Percentiles rank a stretch among this genome's conserved stretches.
These are phyloP conservation scores for Citrus mangshanensis DNA, from an alignment of 345 rosid species.

Conservation along the genomic window DNA sequence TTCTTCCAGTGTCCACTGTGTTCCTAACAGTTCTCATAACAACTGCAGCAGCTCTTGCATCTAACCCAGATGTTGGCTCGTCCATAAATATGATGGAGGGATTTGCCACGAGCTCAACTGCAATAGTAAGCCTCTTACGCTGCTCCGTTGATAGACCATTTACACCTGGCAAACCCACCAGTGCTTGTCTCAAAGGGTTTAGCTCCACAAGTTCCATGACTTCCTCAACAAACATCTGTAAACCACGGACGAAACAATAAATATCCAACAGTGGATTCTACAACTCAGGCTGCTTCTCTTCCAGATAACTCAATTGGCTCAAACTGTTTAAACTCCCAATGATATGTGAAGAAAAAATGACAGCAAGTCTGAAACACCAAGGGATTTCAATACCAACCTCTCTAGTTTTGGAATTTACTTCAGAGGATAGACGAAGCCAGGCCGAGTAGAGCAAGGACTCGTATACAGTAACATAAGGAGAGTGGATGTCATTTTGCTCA, in stretches of 20 bases:
- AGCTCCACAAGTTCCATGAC: constrained; percentile 90
- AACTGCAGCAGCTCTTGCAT: constrained; percentile 91
- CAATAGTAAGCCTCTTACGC: constrained; percentile 82
- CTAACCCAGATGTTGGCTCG: constrained; percentile 91
- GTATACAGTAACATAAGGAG: constrained; percentile 69
- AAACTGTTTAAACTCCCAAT: background rate
- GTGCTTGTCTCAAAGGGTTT: constrained; percentile 45
- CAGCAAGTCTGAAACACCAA: background rate
- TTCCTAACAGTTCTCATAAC: constrained; percentile 89
- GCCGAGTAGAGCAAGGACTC: constrained; percentile 79
- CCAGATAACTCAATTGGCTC: background rate
- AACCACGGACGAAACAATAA: background rate
- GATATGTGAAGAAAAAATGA: too few species aligned
- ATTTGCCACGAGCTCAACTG: constrained; percentile 91
- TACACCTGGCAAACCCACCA: constrained; percentile 83
- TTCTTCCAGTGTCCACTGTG: constrained; percentile 89
- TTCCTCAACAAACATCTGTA: constrained; percentile 76
- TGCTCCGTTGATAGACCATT: constrained; percentile 87
- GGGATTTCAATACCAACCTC: constrained; percentile 36
- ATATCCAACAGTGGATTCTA: background rate
- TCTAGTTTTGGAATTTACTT: constrained; percentile 47
- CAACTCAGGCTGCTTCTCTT: background rate
- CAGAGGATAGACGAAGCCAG: constrained; percentile 62
- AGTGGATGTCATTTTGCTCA: constrained; percentile 76
- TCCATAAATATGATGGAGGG: constrained; percentile 94